Conservation (phyloP, 805 yeast genomes). For the Saturnispora galanensis region DNA sequence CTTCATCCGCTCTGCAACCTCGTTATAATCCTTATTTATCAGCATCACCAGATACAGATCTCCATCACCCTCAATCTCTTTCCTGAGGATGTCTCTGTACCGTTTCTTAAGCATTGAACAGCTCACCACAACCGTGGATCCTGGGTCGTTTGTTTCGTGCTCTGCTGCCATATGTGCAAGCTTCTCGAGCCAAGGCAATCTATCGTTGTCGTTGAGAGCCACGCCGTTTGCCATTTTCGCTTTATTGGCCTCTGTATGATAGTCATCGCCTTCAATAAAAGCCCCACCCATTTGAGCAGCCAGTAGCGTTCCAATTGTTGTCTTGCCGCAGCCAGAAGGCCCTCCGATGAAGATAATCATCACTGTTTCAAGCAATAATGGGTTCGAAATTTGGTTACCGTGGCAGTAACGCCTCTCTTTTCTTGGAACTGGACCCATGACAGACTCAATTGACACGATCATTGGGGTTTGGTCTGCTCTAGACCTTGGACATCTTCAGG, state of each 20-base stretch:
- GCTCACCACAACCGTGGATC: conserved; percentile 37
- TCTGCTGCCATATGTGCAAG: conserved; percentile 39
- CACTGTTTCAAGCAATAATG: background rate
- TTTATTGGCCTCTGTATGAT: conserved; percentile 63
- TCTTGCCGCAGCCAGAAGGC: conserved; percentile 93
- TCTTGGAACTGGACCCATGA: background rate
- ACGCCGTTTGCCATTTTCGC: conserved; percentile 74
- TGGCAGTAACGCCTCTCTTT: too few species aligned
- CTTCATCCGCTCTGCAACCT: conserved; percentile 49
- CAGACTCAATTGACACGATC: background rate
- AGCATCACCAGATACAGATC: conserved; percentile 39
- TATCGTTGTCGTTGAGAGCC: conserved; percentile 80
- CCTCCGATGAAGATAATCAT: conserved; percentile 62
- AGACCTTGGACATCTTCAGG: conserved; percentile 71
- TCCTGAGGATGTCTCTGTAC: conserved; percentile 57
- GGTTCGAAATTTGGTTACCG: too few species aligned
- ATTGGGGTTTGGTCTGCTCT: conserved; percentile 44
- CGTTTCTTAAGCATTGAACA: conserved; percentile 76
- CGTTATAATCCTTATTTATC: conserved; percentile 53
- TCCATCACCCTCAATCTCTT: conserved; percentile 18
- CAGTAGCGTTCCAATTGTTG: conserved; percentile 56
- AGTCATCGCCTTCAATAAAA: conserved; percentile 77
- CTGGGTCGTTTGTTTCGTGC: conserved; percentile 23
- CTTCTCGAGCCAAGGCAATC: conserved; percentile 78
- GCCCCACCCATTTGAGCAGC: conserved; percentile 31